These are phyloP conservation scores for Poa pratensis DNA, from an alignment of 176 grass and related monocot species.

Conservation along the genomic window DNA sequence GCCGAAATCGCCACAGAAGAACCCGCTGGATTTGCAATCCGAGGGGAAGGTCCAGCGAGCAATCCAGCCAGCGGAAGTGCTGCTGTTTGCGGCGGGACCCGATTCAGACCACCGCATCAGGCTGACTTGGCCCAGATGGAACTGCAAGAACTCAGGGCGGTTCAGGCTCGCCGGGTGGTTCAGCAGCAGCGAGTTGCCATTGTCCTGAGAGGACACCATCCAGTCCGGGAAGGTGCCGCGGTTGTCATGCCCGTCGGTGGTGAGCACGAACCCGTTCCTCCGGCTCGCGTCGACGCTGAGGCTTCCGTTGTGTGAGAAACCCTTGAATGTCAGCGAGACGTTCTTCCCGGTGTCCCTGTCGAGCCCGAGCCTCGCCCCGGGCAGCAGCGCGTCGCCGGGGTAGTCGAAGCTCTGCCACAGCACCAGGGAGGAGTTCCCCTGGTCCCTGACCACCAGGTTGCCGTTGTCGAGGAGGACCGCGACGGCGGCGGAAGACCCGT, in stretches of 20 bases:
- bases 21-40: conserved; percentile 46
- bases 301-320: conserved; percentile 44
- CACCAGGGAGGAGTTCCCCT: conserved; percentile 30
- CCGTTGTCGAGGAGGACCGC: conserved; percentile 41
- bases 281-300: conserved; percentile 39
- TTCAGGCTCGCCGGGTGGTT: not conserved
- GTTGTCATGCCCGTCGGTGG: conserved; percentile 5
- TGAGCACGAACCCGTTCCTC: conserved; percentile 52
- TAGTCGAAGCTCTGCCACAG: conserved; percentile 62
- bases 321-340: conserved; percentile 12
- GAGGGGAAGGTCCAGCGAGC: conserved; percentile 46
- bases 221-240: conserved; percentile 49
- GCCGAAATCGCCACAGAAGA: conserved; percentile 56
- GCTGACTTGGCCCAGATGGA: conserved; percentile 41
- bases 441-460: conserved; percentile 44
- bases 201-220: conserved; percentile 43
- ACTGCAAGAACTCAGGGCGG: conserved; percentile 45
- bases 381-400: conserved; percentile 54
- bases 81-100: conserved; percentile 1
- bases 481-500: not conserved
- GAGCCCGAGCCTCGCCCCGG: conserved; percentile 53
- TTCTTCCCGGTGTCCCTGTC: conserved; percentile 49
- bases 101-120: conserved; percentile 39
- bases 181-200: conserved; percentile 34
- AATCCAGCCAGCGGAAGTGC: conserved; percentile 33